Base-by-base conservation (phyloP, 2,329 filamentous ascomycete genomes). In the Thielaviopsis musarum region DNA sequence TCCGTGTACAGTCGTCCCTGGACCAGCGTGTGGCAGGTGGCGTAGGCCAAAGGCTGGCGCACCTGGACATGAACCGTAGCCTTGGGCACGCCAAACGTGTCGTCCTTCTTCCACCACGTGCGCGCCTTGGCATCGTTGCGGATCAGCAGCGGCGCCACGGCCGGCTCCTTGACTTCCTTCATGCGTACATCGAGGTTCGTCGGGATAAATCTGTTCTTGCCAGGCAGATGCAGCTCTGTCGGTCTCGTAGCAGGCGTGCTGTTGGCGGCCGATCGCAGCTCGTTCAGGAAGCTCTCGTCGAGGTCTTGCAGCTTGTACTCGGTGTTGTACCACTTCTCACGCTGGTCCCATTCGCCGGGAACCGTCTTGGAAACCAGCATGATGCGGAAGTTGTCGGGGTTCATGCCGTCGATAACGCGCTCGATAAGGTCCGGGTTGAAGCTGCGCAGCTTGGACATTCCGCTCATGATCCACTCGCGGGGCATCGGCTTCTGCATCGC, bases 51-150 rank as follows among this genome's bases (percentile, higher is more conserved):
- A 0, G 90, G 87, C 61, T 85, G 95, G 65, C 84, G 82, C 64
- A 94, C 77, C 65, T 84, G 88, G 64, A 95, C 81, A 64, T 90
- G 81, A 19, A 97, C 75, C 61, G 90, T 93, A 3, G 88, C 93
- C 70, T 95, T 95, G 9, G 93, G 93, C 10, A 97, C 93, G 91
- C 91, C 97, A 71, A 97, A 98, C 0, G 85, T 90, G 66, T 98
- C 93, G 66, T 98, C 93, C 72, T 97, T 97, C 76, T 98, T 98
- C 76, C 84, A 96, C 93, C 93, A 98, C 2, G 88, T 85, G 30
- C 91, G 83, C 0, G 88, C 83, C 38, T 83, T 74, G 5, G 84
- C 77, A 65, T 96, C 91, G 66, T 95, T 90, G 64, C 91, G 84
- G 63, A 98, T 85, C 24, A 98, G 76, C 62, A 84, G 85, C 0